These are phyloP conservation scores for Globisporangium rhizosaccharum DNA, from an alignment of 352 stramenopile genomes.

Conservation along the genomic window DNA sequence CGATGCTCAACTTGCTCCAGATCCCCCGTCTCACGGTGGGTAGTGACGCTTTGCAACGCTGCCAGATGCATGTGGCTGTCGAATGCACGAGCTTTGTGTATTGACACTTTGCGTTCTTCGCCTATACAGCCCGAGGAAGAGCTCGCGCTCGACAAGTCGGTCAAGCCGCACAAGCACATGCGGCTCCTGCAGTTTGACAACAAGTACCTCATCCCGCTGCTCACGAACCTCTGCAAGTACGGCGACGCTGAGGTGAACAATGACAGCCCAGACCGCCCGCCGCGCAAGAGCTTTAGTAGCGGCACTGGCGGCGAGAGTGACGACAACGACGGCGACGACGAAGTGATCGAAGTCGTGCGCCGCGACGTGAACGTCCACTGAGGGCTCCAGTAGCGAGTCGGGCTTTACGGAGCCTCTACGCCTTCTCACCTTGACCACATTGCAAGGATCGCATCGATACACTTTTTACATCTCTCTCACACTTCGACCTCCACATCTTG, in stretches of 20 bases:
- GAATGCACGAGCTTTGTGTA: neutral
- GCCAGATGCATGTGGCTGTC: neutral
- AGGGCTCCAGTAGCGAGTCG: neutral
- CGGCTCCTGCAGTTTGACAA: slow-evolving; percentile 79
- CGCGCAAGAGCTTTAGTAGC: slow-evolving; percentile 41
- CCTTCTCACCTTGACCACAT: neutral
- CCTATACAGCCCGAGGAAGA: slow-evolving; percentile 60
- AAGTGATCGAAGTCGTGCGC: slow-evolving; percentile 70
- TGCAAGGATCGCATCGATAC: too few relatives aligned
- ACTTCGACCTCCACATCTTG: too few relatives aligned
- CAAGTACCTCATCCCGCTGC: slow-evolving; percentile 79
- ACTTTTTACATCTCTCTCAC: too few relatives aligned
- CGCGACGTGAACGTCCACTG: slow-evolving; percentile 55
- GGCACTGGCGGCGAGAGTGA: slow-evolving; percentile 22
- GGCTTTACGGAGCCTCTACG: neutral
- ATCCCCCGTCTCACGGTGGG: slow-evolving; percentile 82
- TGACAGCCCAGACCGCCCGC: slow-evolving; percentile 24
- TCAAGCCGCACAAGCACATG: slow-evolving; percentile 83
- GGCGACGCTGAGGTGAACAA: slow-evolving; percentile 20
- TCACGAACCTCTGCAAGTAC: slow-evolving; percentile 70
- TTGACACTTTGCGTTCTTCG: neutral
- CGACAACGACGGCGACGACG: slow-evolving; percentile 41
- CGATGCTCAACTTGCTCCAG: slow-evolving; percentile 78
- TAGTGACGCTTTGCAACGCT: neutral
- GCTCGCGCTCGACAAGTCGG: slow-evolving; percentile 61